phyloP scores from a whole-genome alignment of 768 basidiomycete species.

The Macrolepiota albuminosa region DNA sequence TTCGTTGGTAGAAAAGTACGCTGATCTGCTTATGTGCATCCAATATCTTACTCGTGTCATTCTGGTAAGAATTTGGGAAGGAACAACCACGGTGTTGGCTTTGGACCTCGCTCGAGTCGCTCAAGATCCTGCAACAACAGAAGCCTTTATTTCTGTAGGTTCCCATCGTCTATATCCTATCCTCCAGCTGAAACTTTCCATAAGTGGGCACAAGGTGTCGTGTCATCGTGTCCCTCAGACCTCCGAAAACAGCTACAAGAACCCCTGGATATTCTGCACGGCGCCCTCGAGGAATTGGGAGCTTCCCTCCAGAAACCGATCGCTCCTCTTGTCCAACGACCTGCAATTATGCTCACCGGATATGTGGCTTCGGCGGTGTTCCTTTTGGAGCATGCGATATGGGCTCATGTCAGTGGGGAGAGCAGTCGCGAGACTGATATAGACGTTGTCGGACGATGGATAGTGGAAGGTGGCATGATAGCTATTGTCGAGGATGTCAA shows the following conservation, averaged over 20 bases:
- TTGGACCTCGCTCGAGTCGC: constrained; percentile 61
- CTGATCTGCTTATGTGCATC: background rate
- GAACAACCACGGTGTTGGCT: constrained; percentile 62
- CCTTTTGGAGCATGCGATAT: constrained; percentile 67
- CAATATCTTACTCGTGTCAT: background rate
- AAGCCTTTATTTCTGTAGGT: constrained; percentile 48
- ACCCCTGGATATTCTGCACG: no score
- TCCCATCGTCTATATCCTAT: background rate
- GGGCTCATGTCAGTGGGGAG: constrained; percentile 37
- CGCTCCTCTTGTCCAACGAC: constrained; percentile 46
- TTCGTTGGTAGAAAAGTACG: constrained; percentile 62
- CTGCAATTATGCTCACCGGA: constrained; percentile 56
- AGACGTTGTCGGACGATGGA: constrained; percentile 51
- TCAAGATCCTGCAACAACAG: constrained; percentile 36
- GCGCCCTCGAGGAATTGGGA: no score
- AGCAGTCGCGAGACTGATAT: constrained; percentile 35
- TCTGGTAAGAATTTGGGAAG: constrained; percentile 65
- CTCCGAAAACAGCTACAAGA: no score
- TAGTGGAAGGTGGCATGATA: constrained; percentile 38
- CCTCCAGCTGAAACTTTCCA: background rate
- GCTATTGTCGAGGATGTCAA: constrained; percentile 32
- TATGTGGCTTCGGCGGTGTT: constrained; percentile 47
- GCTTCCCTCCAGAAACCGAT: constrained; percentile 38
- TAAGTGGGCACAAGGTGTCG: constrained; percentile 49
- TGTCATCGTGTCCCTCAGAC: constrained; percentile 36